A percentile compares a stretch with the other conserved stretches of the same genome.
phyloP scores from a whole-genome alignment of 352 stramenopile species.

The Peronospora farinosa region DNA sequence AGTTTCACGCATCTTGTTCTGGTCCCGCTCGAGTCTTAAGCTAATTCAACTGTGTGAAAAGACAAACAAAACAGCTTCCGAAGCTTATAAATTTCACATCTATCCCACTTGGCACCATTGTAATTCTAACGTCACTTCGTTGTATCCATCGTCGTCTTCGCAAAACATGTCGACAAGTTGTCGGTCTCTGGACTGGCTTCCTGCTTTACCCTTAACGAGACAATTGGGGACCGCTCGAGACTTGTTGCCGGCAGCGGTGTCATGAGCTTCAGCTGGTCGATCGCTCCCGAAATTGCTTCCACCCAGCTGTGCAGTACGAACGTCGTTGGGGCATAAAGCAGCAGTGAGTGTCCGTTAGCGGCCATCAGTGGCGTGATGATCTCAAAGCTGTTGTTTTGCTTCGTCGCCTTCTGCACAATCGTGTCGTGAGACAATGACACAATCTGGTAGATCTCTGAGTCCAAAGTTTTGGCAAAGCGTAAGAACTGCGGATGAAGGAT shows the following conservation, averaged over 20 bases:
- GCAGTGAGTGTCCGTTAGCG: conserved; percentile 51
- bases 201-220: conserved; percentile 16
- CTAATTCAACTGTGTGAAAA: conserved; percentile 8
- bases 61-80: conserved; percentile 10
- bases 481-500: conserved; percentile 63
- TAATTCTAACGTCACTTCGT: conserved; percentile 14
- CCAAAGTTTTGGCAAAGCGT: conserved; percentile 60
- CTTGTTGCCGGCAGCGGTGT: conserved; percentile 3
- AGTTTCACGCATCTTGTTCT: conserved; percentile 1
- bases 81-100: conserved; percentile 11
- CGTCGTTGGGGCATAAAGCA: conserved; percentile 52
- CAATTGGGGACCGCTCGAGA: too few relatives aligned
- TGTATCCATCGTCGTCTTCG: conserved; percentile 7
- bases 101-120: not conserved
- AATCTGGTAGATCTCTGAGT: conserved; percentile 68
- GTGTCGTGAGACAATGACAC: conserved; percentile 61
- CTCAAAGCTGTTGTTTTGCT: conserved; percentile 78
- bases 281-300: conserved; percentile 47
- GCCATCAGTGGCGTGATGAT: conserved; percentile 68
- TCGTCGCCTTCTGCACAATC: conserved; percentile 56
- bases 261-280: conserved; percentile 34
- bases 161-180: conserved; percentile 15
- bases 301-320: conserved; percentile 54
- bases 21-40: not conserved
- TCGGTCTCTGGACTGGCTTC: conserved; percentile 22